A percentile compares a stretch with the other conserved stretches of the same genome.
Conservation (phyloP, 2,329 filamentous ascomycete genomes). For the Cytospora paraplurivora region DNA sequence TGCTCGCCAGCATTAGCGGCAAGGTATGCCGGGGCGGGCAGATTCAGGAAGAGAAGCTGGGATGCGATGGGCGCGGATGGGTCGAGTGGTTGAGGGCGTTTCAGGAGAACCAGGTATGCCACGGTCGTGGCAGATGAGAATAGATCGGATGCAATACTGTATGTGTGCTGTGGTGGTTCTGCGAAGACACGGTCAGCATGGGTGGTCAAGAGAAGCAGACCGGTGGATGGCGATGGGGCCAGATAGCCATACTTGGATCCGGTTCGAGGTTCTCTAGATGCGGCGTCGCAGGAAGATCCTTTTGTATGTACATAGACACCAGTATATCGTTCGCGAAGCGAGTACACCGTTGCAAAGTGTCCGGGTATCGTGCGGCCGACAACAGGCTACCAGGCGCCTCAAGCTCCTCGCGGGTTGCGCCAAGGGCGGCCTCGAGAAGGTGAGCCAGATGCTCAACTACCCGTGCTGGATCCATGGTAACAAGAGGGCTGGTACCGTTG, state of each 20-base stretch:
- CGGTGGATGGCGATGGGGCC: constrained; percentile 5
- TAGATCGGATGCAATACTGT: constrained; percentile 80
- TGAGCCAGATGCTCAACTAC: constrained; percentile 72
- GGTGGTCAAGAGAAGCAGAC: not conserved
- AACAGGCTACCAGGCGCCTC: constrained; percentile 81
- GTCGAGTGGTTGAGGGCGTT: constrained; percentile 86
- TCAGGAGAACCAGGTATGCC: constrained; percentile 85
- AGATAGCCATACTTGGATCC: constrained; percentile 45
- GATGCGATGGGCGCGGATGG: constrained; percentile 77
- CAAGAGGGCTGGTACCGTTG: constrained; percentile 46
- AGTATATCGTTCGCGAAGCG: constrained; percentile 89
- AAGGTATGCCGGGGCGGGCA: constrained; percentile 77
- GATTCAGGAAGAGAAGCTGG: constrained; percentile 90
- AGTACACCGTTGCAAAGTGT: constrained; percentile 84
- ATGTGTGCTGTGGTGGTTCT: constrained; percentile 65
- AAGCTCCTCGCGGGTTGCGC: constrained; percentile 76
- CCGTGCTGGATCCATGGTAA: constrained; percentile 65
- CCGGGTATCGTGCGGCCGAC: constrained; percentile 68
- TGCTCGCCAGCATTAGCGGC: constrained; percentile 69
- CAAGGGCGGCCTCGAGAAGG: constrained; percentile 72
- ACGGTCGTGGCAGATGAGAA: constrained; percentile 77
- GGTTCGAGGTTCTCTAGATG: constrained; percentile 52
- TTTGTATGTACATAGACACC: constrained; percentile 87
- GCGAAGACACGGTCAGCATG: constrained; percentile 35
- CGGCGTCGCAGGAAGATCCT: constrained; percentile 66